Evolutionary conservation across 202 grass and related monocot genomes (phyloP).

Genomic region (Schoenoplectus tabernaemontani): DNA sequence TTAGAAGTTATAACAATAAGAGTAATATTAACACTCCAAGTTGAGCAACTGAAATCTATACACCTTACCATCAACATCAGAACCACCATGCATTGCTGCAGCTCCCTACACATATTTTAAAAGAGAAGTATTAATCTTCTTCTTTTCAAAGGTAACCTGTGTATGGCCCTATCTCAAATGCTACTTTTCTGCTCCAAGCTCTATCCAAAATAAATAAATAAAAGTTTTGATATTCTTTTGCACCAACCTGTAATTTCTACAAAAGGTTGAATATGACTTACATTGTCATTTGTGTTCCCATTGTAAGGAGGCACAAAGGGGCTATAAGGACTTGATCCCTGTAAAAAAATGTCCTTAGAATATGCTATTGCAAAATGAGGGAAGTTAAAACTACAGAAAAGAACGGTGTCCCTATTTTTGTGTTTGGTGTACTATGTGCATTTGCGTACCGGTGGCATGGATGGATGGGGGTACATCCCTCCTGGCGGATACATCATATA

Average conservation of each 20-base stretch:
- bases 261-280: conserved; percentile 18
- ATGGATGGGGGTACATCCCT: conserved; percentile 41
- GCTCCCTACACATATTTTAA: conserved; percentile 23
- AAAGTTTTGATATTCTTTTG: not conserved
- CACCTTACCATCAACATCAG: conserved; percentile 33
- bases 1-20: not conserved
- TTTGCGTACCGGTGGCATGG: conserved; percentile 38
- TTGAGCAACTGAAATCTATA: conserved; percentile 3
- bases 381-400: not conserved
- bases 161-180: not conserved
- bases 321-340: conserved; percentile 36
- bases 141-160: not conserved
- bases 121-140: not conserved
- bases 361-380: not conserved
- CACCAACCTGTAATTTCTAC: not conserved
- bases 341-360: not conserved
- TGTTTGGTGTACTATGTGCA: conserved; percentile 1
- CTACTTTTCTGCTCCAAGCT: not conserved
- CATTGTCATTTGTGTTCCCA: conserved; percentile 34
- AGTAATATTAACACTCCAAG: not conserved
- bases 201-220: not conserved
- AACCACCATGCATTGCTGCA: conserved; percentile 19
- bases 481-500: conserved; percentile 48
- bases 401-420: not conserved
- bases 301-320: conserved; percentile 32